These are phyloP conservation scores for Ilyonectria mors-panacis DNA, from an alignment of 2,329 filamentous ascomycete genomes.

Conservation along the genomic window DNA sequence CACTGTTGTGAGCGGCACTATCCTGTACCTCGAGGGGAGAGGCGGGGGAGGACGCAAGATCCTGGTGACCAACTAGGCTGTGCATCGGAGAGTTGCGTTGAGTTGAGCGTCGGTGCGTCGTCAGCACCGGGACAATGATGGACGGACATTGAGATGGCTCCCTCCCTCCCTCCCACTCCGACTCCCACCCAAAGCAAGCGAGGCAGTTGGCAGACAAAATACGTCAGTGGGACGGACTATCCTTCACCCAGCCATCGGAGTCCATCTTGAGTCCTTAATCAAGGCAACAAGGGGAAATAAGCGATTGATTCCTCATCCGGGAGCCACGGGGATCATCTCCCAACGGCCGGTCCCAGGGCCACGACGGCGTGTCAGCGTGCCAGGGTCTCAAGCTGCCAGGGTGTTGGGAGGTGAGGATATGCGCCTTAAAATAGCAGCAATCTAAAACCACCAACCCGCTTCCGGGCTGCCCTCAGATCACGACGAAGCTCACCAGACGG, in stretches of 20 bases:
- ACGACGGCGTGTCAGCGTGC: not conserved
- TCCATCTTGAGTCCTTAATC: not conserved
- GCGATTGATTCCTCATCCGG: not conserved
- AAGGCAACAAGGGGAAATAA: not conserved
- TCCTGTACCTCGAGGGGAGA: not conserved
- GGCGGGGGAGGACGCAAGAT: not conserved
- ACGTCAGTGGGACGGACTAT: not conserved
- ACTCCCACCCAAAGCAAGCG: not conserved
- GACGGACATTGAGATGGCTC: not conserved
- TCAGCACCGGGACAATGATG: conserved; percentile 3
- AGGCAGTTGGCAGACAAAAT: not conserved
- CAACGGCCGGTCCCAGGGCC: not conserved
- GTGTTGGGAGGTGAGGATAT: conserved; percentile 1
- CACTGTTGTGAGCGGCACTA: not conserved
- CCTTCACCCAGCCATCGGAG: not conserved
- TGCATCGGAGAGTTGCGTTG: conserved; percentile 5
- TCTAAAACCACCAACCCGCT: not conserved
- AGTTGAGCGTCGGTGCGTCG: not conserved
- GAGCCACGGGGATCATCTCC: not conserved
- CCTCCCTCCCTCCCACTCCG: not conserved
- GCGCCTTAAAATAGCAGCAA: conserved; percentile 13
- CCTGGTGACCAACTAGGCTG: not conserved
- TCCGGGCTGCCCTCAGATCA: not conserved
- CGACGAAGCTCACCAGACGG: not conserved
- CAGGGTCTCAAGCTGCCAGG: not conserved